These are phyloP conservation scores for Paraconiothyrium sp. DNA, from an alignment of 2,329 filamentous ascomycete genomes.

Conservation along the genomic window DNA sequence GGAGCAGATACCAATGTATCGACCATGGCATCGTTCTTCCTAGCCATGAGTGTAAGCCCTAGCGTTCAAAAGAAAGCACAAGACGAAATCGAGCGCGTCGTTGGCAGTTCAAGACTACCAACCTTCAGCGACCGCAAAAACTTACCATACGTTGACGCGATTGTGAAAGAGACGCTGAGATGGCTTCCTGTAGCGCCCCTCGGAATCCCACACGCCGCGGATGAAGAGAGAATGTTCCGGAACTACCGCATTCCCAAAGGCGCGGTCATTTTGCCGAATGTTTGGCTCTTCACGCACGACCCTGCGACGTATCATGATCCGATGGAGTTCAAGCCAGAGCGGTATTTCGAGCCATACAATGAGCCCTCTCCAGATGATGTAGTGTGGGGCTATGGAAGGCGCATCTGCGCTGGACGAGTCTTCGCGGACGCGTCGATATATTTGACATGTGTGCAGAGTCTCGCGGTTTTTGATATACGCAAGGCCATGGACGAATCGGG, in stretches of 20 bases:
- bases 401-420: no score
- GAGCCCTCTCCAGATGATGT: no score
- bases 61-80: conserved; percentile 58
- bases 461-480: no score
- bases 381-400: no score
- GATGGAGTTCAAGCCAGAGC: no score
- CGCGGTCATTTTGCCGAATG: conserved; percentile 57
- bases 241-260: conserved; percentile 60
- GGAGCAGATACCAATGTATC: conserved; percentile 20
- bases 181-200: conserved; percentile 65
- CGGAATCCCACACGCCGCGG: conserved; percentile 59
- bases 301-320: background rate
- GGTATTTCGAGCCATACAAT: no score
- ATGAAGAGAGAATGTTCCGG: conserved; percentile 55
- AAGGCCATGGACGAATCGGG: no score
- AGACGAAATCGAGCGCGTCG: conserved; percentile 52
- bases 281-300: conserved; percentile 49
- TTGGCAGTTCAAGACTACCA: conserved; percentile 54
- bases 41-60: conserved; percentile 61
- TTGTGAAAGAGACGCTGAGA: conserved; percentile 66
- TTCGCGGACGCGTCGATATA: no score
- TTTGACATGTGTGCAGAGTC: no score
- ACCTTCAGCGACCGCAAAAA: conserved; percentile 31
- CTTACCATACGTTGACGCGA: conserved; percentile 63
- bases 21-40: background rate